phyloP scores from a whole-genome alignment of 2,329 filamentous ascomycete genomes.

The Cladosporium sp. region DNA sequence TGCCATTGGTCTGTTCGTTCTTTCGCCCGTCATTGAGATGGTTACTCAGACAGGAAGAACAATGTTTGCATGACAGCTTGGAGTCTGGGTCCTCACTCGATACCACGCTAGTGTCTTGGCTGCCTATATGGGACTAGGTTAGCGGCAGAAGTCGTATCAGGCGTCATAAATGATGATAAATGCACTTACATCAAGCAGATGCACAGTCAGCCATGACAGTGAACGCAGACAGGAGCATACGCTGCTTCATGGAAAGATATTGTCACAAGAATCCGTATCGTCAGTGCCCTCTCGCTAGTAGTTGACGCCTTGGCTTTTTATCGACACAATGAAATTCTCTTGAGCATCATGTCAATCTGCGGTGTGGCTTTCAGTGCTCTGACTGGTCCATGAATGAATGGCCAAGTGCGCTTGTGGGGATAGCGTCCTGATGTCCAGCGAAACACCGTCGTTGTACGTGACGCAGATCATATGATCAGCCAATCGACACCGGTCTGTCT shows the following conservation, averaged over 20 bases:
- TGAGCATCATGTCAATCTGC: neutral
- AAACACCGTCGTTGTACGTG: neutral
- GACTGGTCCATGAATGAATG: too few species aligned
- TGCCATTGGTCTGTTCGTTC: neutral
- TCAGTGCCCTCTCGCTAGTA: neutral
- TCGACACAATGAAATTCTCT: neutral
- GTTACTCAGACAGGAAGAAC: neutral
- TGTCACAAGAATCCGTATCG: too few species aligned
- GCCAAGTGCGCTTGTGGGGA: neutral
- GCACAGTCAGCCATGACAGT: too few species aligned
- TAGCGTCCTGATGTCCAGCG: neutral
- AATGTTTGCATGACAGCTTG: neutral
- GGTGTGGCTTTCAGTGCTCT: neutral
- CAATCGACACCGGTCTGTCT: slow-evolving; percentile 19
- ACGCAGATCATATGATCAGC: slow-evolving; percentile 19
- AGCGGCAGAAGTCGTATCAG: neutral
- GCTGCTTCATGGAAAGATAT: neutral
- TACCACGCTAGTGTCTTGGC: slow-evolving; percentile 16
- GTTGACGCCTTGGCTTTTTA: neutral
- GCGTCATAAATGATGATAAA: too few species aligned
- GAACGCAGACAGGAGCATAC: too few species aligned
- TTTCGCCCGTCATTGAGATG: neutral
- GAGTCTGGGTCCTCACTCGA: neutral
- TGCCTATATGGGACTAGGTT: slow-evolving; percentile 16
- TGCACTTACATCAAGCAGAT: too few species aligned